These are phyloP conservation scores for Cladophialophora yegresii DNA, from an alignment of 2,329 filamentous ascomycete species.

Conservation along the genomic window DNA sequence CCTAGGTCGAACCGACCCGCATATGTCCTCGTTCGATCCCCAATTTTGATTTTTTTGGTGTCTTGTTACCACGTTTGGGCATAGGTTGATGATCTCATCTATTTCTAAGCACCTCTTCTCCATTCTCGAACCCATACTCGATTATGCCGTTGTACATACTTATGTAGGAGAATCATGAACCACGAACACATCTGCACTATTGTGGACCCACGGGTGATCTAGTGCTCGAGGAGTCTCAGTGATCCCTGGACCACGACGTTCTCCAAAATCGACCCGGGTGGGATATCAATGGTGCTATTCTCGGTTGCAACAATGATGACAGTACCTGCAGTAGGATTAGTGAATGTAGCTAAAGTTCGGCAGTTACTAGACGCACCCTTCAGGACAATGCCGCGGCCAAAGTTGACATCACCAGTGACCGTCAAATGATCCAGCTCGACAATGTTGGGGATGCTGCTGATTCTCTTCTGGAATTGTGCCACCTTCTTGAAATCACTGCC, in stretches of 20 bases:
- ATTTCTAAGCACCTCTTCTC: background rate
- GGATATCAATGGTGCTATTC: slow-evolving; percentile 96
- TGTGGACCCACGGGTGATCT: slow-evolving; percentile 37
- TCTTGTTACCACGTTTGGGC: background rate
- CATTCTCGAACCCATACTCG: background rate
- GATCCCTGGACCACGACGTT: slow-evolving; percentile 99
- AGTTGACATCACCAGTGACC: slow-evolving; percentile 95
- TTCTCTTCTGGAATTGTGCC: slow-evolving; percentile 65
- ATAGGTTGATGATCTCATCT: slow-evolving; percentile 10
- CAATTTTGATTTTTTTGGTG: background rate
- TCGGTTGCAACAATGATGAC: slow-evolving; percentile 99
- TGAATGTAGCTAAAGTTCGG: background rate
- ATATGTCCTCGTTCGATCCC: background rate
- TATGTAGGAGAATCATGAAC: background rate
- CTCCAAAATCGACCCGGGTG: slow-evolving; percentile 93
- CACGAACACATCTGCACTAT: background rate
- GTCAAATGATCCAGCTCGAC: slow-evolving; percentile 72
- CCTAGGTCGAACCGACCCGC: background rate
- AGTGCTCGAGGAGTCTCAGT: slow-evolving; percentile 72
- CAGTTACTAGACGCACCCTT: slow-evolving; percentile 62
- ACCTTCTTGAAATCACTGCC: slow-evolving; percentile 99
- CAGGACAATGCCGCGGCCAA: slow-evolving; percentile 89
- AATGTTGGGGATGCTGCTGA: slow-evolving; percentile 54
- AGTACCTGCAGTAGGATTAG: slow-evolving; percentile 53
- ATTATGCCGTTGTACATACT: background rate